These are phyloP conservation scores for Solanum bukasovii DNA, from an alignment of 257 asterid genomes.

Conservation along the genomic window DNA sequence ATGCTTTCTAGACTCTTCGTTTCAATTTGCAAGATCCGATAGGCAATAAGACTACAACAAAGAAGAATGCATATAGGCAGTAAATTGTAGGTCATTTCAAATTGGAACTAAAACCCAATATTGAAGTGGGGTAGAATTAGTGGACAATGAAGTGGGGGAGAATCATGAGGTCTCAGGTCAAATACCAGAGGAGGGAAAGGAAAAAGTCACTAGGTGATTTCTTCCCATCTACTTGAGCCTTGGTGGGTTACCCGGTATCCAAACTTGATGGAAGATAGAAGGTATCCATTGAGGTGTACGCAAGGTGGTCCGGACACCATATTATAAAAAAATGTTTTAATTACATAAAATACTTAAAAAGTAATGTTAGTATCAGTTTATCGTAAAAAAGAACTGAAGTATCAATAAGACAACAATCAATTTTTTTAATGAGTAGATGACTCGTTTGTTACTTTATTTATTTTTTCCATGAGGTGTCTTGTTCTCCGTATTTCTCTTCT, in stretches of 20 bases:
- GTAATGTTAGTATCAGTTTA: background rate
- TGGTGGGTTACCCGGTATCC: background rate
- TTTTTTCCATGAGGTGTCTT: background rate
- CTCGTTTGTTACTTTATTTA: background rate
- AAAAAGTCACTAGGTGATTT: background rate
- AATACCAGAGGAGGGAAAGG: background rate
- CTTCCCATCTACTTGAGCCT: background rate
- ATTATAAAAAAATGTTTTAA: background rate
- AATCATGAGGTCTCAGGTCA: background rate
- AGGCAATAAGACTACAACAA: background rate
- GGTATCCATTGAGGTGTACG: background rate
- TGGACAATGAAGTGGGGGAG: background rate
- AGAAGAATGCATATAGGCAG: background rate
- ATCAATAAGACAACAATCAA: background rate
- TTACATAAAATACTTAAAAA: background rate
- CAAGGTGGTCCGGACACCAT: background rate
- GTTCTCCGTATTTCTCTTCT: background rate
- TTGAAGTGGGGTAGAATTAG: background rate
- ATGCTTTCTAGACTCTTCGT: conserved; percentile 10
- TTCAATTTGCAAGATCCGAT: background rate
- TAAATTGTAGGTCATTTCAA: background rate
- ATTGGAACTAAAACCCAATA: background rate
- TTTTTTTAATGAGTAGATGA: background rate
- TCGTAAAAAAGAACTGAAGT: background rate
- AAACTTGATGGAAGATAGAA: background rate